Evolutionary conservation across 257 asterid species (phyloP).

Genomic region (Fraxinus americana): DNA sequence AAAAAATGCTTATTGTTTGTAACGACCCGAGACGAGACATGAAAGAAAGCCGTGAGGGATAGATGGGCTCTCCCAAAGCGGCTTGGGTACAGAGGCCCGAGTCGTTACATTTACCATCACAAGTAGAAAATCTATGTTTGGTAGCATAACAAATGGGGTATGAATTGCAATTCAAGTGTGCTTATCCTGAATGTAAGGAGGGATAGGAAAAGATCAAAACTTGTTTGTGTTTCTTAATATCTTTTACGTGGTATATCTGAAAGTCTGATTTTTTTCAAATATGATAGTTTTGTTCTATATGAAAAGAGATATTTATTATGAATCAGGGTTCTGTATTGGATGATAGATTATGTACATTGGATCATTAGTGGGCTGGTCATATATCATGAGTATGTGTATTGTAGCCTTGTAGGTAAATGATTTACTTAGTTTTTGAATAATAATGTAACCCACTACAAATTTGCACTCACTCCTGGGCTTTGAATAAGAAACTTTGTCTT

Average conservation of each 20-base stretch:
- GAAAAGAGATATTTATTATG: background rate
- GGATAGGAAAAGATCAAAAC: background rate
- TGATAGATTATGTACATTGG: slow-evolving; percentile 16
- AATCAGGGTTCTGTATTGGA: background rate
- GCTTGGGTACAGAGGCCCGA: too few species aligned
- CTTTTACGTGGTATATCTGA: slow-evolving; percentile 1
- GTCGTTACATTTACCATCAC: background rate
- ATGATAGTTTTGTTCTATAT: background rate
- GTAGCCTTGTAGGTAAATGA: background rate
- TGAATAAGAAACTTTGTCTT: background rate
- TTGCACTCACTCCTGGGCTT: background rate
- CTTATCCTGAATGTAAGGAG: background rate
- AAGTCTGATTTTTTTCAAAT: background rate
- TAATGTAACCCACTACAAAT: background rate
- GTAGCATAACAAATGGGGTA: background rate
- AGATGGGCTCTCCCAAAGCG: too few species aligned
- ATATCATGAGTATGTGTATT: background rate
- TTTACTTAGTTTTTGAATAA: slow-evolving; percentile 1
- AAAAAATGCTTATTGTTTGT: too few species aligned
- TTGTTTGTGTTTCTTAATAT: background rate
- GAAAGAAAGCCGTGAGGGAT: too few species aligned
- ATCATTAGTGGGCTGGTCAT: background rate
- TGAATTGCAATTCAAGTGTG: background rate
- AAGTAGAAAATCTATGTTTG: background rate
- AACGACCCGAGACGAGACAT: too few species aligned